Evolutionary conservation across 148 eudicot species (phyloP), one percentile per base, ranked within the genome.

Genomic region (Vaccinium myrtillus): DNA sequence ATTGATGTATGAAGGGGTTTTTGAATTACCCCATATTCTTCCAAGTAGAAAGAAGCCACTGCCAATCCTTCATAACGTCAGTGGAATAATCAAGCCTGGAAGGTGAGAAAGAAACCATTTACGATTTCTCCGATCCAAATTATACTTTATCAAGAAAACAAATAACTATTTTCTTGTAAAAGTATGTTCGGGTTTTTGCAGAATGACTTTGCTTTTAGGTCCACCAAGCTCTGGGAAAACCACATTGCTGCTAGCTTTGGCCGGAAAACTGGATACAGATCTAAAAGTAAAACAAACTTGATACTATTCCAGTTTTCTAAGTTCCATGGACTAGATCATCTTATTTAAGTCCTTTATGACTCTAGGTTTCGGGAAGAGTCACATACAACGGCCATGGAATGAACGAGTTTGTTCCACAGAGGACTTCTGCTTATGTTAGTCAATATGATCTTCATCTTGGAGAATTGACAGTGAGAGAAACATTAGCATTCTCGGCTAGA

Each of bases 211-310:
- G 70, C 70, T 63, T 63, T 63, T 63, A 63, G 70, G 70, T 63
- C 70, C 70, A n/a, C 70, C 70, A 63, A 63, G 70, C 70, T 63
- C 70, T 63, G 70, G 70, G 70, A 63, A 63, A 63, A 63, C 70
- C 30, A 63, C 70, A n/a, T 63, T 63, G 70, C 30, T 63, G 70
- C 70, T 10, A 63, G 70, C 70, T 63, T 63, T 63, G 70, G 70
- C 70, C 4, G 70, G 70, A 63, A 63, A 63, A 63, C 70, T 63
- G 5, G 1, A 9, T 63, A 23, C 27, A 63, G 14, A 63, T 63
- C 70, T 63, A 9, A 23, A 63, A 63, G 70, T 63, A 63, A 63
- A 8, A 23, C 9, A 63, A n/a, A 63, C 70, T 63, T 9, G 70
- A 2, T 23, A n/a, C 11, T 63, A n/a, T n/a, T 63, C 13, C 70